These are phyloP conservation scores for Pythium periplocum DNA, from an alignment of 352 stramenopile genomes.

Conservation along the genomic window DNA sequence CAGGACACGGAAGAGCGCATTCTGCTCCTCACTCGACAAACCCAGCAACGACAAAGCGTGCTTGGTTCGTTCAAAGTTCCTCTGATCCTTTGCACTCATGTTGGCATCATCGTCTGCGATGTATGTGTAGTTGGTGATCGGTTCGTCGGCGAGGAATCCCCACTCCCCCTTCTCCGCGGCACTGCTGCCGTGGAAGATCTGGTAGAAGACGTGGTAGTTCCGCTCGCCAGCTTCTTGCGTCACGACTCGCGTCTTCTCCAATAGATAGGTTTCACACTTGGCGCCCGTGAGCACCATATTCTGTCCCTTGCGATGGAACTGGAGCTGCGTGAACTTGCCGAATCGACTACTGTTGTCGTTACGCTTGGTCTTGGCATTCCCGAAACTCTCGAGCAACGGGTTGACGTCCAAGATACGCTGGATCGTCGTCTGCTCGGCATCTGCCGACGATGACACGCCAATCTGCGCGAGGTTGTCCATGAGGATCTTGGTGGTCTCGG, in stretches of 20 bases:
- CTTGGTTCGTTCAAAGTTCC: constrained; percentile 62
- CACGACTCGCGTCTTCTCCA: constrained; percentile 95
- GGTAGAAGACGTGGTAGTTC: constrained; percentile 97
- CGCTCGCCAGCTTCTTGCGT: constrained; percentile 88
- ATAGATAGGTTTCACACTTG: constrained; percentile 93
- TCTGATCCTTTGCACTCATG: constrained; percentile 32
- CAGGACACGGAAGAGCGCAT: constrained; percentile 57
- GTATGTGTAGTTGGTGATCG: constrained; percentile 38
- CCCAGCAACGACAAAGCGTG: constrained; percentile 56
- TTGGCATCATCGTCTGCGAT: constrained; percentile 33
- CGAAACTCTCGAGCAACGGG: constrained; percentile 97
- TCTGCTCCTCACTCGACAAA: constrained; percentile 41
- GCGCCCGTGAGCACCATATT: constrained; percentile 76
- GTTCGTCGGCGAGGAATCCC: constrained; percentile 26
- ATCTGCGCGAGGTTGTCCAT: constrained; percentile 84
- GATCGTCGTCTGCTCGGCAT: constrained; percentile 51
- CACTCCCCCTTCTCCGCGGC: constrained; percentile 32
- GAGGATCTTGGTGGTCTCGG: constrained; percentile 92
- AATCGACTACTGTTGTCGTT: constrained; percentile 97
- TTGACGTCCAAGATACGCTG: constrained; percentile 95
- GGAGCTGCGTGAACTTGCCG: constrained; percentile 96
- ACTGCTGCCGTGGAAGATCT: constrained; percentile 61
- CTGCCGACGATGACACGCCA: constrained; percentile 20
- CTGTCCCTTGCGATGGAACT: constrained; percentile 62
- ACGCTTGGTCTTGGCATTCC: constrained; percentile 95